Conservation (phyloP, 164 flowering plant genomes). For the Taxillus chinensis region DNA sequence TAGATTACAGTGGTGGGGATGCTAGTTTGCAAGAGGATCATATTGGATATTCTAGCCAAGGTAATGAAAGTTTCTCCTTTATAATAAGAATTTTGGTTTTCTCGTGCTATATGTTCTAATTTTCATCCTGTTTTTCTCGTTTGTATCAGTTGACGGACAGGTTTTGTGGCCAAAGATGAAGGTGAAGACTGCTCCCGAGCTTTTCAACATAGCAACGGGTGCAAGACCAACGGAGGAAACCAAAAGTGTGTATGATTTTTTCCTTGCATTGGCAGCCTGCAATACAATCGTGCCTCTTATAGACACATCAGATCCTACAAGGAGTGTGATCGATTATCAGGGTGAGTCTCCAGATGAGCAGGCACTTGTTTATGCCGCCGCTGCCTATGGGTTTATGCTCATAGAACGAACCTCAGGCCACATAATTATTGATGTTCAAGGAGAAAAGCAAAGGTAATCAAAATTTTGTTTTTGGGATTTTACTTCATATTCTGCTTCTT, state of each 20-base stretch:
- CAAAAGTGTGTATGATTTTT: constrained; percentile 55
- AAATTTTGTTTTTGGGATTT: not conserved
- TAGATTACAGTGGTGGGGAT: constrained; percentile 48
- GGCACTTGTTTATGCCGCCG: constrained; percentile 96
- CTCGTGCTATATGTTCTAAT: not conserved
- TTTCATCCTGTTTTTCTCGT: constrained; percentile 1
- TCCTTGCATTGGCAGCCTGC: constrained; percentile 92
- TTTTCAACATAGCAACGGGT: constrained; percentile 35
- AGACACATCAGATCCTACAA: constrained; percentile 48
- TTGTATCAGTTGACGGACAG: constrained; percentile 47
- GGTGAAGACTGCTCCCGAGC: constrained; percentile 59
- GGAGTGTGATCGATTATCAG: constrained; percentile 75
- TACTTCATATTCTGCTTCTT: not conserved
- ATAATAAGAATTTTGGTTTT: not conserved
- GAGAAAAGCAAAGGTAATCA: constrained; percentile 51
- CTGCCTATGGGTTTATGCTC: constrained; percentile 87
- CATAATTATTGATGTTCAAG: constrained; percentile 66
- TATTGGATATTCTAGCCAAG: constrained; percentile 37
- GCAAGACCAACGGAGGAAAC: constrained; percentile 33
- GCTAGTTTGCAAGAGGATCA: constrained; percentile 21
- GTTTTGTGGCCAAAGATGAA: constrained; percentile 70
- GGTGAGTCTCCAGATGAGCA: constrained; percentile 99
- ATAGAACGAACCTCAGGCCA: constrained; percentile 91
- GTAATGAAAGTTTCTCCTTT: constrained; percentile 19
- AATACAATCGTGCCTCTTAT: constrained; percentile 88